A percentile compares a stretch with the other conserved stretches of the same genome.
Conservation (phyloP, 2,329 filamentous ascomycete genomes). For the Calcarisporium arbuscula region DNA sequence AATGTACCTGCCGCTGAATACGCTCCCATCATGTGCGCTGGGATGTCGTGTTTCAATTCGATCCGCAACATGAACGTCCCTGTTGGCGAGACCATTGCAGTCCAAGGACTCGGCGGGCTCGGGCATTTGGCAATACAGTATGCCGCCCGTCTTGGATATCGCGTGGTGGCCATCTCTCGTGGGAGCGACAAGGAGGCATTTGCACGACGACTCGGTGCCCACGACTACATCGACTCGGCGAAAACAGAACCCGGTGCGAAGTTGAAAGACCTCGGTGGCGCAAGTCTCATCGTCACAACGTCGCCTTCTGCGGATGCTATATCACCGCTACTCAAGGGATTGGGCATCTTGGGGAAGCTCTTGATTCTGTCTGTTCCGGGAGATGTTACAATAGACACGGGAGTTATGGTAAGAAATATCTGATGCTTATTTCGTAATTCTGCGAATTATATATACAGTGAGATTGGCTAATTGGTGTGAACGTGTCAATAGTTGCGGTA, state of each 20-base stretch:
- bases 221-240: slow-evolving; percentile 44
- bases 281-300: slow-evolving; percentile 55
- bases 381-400: no score
- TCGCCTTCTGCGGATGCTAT: slow-evolving; percentile 55
- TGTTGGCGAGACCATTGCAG: slow-evolving; percentile 46
- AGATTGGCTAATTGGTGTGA: no score
- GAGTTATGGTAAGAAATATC: no score
- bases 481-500: no score
- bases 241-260: slow-evolving; percentile 40
- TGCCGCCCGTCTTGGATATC: slow-evolving; percentile 69
- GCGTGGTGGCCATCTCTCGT: slow-evolving; percentile 61
- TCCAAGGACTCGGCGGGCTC: slow-evolving; percentile 68
- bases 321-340: slow-evolving; percentile 43
- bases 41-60: slow-evolving; percentile 57
- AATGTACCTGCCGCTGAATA: slow-evolving; percentile 45
- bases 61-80: slow-evolving; percentile 48
- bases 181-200: slow-evolving; percentile 63
- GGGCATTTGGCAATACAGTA: slow-evolving; percentile 75
- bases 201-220: slow-evolving; percentile 41
- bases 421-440: no score
- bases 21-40: slow-evolving; percentile 58
- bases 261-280: slow-evolving; percentile 53
- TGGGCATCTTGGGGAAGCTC: slow-evolving; percentile 50
- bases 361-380: no score
- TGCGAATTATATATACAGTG: no score